Percentiles rank a stretch among this genome's conserved stretches.
These are phyloP conservation scores for Acer yangbiense DNA, from an alignment of 345 rosid genomes.

Conservation along the genomic window DNA sequence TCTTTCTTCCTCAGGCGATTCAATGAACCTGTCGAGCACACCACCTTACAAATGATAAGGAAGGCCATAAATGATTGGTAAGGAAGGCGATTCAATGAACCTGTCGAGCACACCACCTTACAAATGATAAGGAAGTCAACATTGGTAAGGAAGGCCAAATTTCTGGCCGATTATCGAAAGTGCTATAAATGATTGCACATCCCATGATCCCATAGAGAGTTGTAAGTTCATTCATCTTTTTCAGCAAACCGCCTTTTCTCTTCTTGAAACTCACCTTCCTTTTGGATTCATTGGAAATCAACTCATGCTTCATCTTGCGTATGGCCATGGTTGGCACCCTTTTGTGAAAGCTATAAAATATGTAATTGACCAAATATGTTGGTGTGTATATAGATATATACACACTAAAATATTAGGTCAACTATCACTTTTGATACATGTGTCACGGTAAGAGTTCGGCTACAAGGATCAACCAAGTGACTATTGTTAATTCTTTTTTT, in stretches of 20 bases:
- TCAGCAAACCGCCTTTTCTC: slow-evolving; percentile 43
- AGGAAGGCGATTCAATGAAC: too few relatives aligned
- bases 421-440: too few relatives aligned
- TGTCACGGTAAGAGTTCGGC: too few relatives aligned
- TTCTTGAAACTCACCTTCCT: slow-evolving; percentile 44
- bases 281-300: slow-evolving; percentile 36
- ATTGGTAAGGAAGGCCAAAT: slow-evolving; percentile 59
- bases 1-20: slow-evolving; percentile 29
- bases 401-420: too few relatives aligned
- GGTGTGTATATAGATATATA: too few relatives aligned
- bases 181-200: slow-evolving; percentile 39
- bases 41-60: too few relatives aligned
- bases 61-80: too few relatives aligned
- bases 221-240: slow-evolving; percentile 44
- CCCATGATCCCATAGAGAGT: slow-evolving; percentile 50
- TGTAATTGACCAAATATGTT: background rate
- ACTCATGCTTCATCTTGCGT: slow-evolving; percentile 33
- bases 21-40: slow-evolving; percentile 26
- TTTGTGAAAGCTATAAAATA: background rate
- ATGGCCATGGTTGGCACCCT: slow-evolving; percentile 34
- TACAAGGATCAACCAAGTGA: too few relatives aligned
- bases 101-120: too few relatives aligned
- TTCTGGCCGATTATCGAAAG: slow-evolving; percentile 24
- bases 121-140: too few relatives aligned
- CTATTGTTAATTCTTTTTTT: too few relatives aligned